Percentiles rank a stretch among this genome's conserved stretches.
These are phyloP conservation scores for Fusarium tuaranense DNA, from an alignment of 2,329 filamentous ascomycete species.

Conservation along the genomic window DNA sequence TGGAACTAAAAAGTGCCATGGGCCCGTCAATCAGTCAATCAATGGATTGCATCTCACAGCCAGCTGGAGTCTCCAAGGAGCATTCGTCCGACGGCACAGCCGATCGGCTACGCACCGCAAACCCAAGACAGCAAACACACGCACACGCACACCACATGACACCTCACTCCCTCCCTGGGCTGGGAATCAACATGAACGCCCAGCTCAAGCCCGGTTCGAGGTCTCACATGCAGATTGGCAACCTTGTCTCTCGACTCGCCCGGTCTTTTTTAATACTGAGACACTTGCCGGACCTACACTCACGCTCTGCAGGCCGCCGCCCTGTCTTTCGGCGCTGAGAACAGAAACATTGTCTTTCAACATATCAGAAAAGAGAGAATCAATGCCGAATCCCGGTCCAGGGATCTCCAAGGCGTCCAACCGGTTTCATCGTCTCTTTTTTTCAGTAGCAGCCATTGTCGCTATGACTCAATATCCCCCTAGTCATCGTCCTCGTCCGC, in stretches of 20 bases:
- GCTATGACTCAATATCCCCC: neutral
- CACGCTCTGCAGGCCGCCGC: conserved; percentile 17
- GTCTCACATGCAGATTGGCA: conserved; percentile 4
- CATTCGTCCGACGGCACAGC: conserved; percentile 14
- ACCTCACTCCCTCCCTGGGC: neutral
- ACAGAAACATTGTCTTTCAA: conserved; percentile 9
- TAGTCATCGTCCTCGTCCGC: neutral
- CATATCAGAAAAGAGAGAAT: neutral
- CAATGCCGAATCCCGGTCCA: neutral
- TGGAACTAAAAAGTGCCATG: conserved; percentile 7
- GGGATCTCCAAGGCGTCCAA: neutral
- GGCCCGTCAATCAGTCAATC: neutral
- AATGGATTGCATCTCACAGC: conserved; percentile 3
- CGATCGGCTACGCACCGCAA: conserved; percentile 27
- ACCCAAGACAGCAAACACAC: conserved; percentile 24
- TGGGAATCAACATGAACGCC: conserved; percentile 3
- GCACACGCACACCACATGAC: conserved; percentile 8
- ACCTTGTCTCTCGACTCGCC: neutral
- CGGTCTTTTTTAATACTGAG: conserved; percentile 1
- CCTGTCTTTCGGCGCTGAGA: neutral
- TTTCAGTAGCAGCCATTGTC: neutral
- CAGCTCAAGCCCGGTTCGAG: conserved; percentile 3
- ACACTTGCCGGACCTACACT: conserved; percentile 4
- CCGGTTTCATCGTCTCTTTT: neutral
- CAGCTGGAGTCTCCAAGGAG: neutral